These are phyloP conservation scores for Neoscytalidium dimidiatum DNA, from an alignment of 2,329 filamentous ascomycete genomes.

Conservation along the genomic window DNA sequence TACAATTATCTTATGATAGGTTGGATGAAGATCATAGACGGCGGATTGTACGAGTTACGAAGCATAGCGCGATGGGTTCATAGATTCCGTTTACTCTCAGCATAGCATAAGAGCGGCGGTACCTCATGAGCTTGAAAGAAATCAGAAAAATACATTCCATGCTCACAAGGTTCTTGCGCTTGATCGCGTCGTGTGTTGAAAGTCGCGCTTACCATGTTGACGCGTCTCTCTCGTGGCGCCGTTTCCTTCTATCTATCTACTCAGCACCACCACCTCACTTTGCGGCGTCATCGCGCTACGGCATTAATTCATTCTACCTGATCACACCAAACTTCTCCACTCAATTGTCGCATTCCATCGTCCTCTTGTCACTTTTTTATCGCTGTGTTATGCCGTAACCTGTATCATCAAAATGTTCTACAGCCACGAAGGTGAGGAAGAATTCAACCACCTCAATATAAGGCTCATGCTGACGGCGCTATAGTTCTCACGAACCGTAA, in stretches of 20 bases:
- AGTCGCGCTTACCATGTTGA: not conserved
- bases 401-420: slow-evolving; percentile 74
- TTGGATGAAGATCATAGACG: slow-evolving; percentile 9
- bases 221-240: not conserved
- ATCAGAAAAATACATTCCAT: not conserved
- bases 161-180: too few species aligned
- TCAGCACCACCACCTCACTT: not conserved
- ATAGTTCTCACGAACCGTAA: slow-evolving; percentile 78
- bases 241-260: not conserved
- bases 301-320: too few species aligned
- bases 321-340: too few species aligned
- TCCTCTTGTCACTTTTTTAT: too few species aligned
- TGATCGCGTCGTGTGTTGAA: not conserved
- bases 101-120: slow-evolving; percentile 5
- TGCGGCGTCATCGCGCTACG: too few species aligned
- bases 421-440: slow-evolving; percentile 79
- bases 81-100: slow-evolving; percentile 9
- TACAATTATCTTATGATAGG: not conserved
- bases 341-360: not conserved
- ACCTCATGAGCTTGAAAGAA: not conserved
- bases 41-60: slow-evolving; percentile 16
- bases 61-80: slow-evolving; percentile 13
- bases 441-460: not conserved
- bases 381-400: not conserved
- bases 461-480: slow-evolving; percentile 25